Evolutionary conservation across 306 rosid species (phyloP).

Genomic region (Dalbergia oliveri): DNA sequence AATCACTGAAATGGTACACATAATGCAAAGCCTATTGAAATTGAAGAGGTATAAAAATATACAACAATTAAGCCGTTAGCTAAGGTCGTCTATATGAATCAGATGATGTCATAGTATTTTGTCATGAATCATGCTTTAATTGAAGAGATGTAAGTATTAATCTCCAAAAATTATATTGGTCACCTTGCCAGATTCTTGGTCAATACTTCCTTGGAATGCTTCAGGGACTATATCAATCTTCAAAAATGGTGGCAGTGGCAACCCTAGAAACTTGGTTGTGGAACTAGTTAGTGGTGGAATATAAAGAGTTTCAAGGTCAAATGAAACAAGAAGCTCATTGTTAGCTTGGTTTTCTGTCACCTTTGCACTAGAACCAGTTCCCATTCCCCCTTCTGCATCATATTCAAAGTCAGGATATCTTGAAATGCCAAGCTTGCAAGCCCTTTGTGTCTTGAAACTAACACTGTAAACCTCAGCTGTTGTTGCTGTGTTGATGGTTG

Average conservation of each 20-base stretch:
- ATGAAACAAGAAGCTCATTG: conserved; percentile 64
- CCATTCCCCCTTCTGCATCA: conserved; percentile 83
- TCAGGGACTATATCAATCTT: conserved; percentile 80
- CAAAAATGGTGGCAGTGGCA: conserved; percentile 89
- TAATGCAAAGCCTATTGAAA: neutral
- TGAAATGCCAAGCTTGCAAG: conserved; percentile 86
- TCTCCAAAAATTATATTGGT: conserved; percentile 7
- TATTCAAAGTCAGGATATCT: conserved; percentile 84
- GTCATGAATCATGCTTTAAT: no score
- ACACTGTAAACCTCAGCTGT: conserved; percentile 49
- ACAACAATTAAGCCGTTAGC: no score
- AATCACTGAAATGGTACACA: neutral
- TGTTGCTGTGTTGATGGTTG: conserved; percentile 41
- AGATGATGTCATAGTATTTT: no score
- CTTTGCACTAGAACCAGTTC: conserved; percentile 65
- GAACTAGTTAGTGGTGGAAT: conserved; percentile 79
- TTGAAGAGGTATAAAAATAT: neutral
- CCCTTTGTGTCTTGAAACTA: conserved; percentile 70
- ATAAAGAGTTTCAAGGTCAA: conserved; percentile 72
- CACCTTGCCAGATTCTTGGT: conserved; percentile 82
- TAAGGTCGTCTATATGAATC: no score
- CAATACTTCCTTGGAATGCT: conserved; percentile 67
- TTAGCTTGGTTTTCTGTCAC: conserved; percentile 16
- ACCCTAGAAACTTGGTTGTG: conserved; percentile 84
- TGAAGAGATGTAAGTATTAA: neutral